A percentile compares a stretch with the other conserved stretches of the same genome.
These are phyloP conservation scores for Rubus parviflorus DNA, from an alignment of 306 rosid genomes.

Conservation along the genomic window DNA sequence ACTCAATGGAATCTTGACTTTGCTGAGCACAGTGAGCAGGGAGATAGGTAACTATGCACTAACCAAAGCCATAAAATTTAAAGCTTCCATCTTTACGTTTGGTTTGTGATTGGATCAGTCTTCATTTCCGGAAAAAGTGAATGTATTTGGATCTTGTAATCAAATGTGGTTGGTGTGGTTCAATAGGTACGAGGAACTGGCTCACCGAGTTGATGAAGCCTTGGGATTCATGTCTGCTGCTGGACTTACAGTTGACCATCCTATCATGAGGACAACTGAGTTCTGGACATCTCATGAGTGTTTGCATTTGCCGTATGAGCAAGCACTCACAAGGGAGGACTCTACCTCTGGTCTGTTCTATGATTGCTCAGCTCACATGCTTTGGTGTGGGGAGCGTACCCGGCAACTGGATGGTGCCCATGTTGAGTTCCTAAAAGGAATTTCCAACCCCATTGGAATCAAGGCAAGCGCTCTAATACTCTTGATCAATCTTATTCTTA, in stretches of 20 bases:
- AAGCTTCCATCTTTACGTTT: not conserved
- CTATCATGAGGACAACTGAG: conserved; percentile 64
- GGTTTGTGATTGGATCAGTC: not conserved
- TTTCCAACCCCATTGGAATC: conserved; percentile 73
- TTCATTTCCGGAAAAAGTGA: not conserved
- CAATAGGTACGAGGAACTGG: conserved; percentile 63
- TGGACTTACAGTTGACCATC: conserved; percentile 69
- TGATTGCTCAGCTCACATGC: conserved; percentile 84
- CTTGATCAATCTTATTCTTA: not conserved
- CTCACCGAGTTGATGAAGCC: conserved; percentile 68
- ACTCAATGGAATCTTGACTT: conserved; percentile 80
- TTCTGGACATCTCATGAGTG: conserved; percentile 91
- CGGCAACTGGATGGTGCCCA: conserved; percentile 81
- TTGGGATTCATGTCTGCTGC: conserved; percentile 79
- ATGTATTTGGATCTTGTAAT: not conserved
- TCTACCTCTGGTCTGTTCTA: conserved; percentile 70
- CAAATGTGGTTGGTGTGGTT: conserved; percentile 21
- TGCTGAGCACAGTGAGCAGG: conserved; percentile 70
- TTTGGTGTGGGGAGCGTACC: conserved; percentile 84
- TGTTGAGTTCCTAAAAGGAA: conserved; percentile 69
- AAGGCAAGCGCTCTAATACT: conserved; percentile 38
- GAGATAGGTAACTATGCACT: conserved; percentile 48
- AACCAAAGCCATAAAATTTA: not conserved
- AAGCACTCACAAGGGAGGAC: conserved; percentile 64
- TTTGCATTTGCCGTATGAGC: conserved; percentile 70